Conservation (phyloP, 345 rosid species). For the Bretschneidera sinensis region DNA sequence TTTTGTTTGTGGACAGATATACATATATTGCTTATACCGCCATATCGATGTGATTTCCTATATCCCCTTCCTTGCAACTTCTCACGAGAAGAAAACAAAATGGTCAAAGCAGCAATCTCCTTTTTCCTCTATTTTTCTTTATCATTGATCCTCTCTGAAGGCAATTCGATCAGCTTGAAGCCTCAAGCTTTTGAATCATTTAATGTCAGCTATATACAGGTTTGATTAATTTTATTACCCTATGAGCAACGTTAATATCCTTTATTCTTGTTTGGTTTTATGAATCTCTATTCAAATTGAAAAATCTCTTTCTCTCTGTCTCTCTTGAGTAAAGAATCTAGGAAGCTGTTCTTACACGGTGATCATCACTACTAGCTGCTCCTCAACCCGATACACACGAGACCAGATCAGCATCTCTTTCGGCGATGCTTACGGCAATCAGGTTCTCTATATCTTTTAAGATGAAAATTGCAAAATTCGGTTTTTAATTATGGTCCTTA, state of each 20-base stretch:
- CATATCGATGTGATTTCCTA: too few species aligned
- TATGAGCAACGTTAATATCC: too few species aligned
- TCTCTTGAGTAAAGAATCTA: constrained; percentile 23
- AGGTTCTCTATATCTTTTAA: constrained; percentile 38
- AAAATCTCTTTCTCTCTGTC: not conserved
- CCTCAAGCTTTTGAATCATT: constrained; percentile 45
- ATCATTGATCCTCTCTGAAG: constrained; percentile 12
- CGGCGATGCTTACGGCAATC: constrained; percentile 91
- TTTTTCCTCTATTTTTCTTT: constrained; percentile 24
- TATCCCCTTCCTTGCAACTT: constrained; percentile 9
- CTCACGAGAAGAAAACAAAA: constrained; percentile 11
- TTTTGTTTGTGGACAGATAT: too few species aligned
- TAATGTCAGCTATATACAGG: constrained; percentile 69
- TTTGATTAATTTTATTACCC: constrained; percentile 2
- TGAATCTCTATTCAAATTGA: not conserved
- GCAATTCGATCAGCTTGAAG: constrained; percentile 23
- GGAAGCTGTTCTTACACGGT: constrained; percentile 67
- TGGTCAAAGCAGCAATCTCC: constrained; percentile 17
- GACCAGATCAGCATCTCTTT: constrained; percentile 87
- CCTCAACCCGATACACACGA: constrained; percentile 65
- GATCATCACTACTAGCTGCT: constrained; percentile 71
- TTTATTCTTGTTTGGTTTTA: not conserved
- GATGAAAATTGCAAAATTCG: too few species aligned
- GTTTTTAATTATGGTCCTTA: too few species aligned
- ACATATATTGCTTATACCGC: too few species aligned